Conservation (phyloP, 768 basidiomycete species). For the Naematelia aurantialba region DNA sequence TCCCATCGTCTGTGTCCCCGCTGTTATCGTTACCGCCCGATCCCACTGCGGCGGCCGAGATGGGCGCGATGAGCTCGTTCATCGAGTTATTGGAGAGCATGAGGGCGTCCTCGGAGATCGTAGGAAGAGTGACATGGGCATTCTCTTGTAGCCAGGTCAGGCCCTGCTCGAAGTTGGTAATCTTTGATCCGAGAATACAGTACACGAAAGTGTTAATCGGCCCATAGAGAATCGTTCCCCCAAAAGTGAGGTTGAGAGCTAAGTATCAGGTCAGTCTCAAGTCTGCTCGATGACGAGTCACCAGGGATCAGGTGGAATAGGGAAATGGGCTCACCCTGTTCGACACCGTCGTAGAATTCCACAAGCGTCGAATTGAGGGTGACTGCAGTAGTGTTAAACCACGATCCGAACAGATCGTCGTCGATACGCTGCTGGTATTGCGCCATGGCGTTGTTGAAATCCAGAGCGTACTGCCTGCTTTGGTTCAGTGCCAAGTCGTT, state of each 20-base stretch:
- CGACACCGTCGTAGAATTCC: slow-evolving; percentile 79
- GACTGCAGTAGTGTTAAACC: slow-evolving; percentile 86
- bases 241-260: slow-evolving; percentile 61
- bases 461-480: slow-evolving; percentile 70
- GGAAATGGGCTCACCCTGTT: slow-evolving; percentile 59
- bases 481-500: slow-evolving; percentile 80
- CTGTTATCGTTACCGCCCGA: slow-evolving; percentile 55
- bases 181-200: slow-evolving; percentile 88
- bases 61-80: slow-evolving; percentile 71
- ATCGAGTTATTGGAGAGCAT: slow-evolving; percentile 69
- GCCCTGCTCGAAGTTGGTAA: slow-evolving; percentile 77
- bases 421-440: slow-evolving; percentile 72
- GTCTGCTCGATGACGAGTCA: not conserved
- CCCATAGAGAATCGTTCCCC: slow-evolving; percentile 72
- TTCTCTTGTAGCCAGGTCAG: slow-evolving; percentile 89
- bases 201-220: slow-evolving; percentile 81
- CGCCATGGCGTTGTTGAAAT: slow-evolving; percentile 69
- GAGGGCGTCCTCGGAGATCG: slow-evolving; percentile 69
- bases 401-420: slow-evolving; percentile 76
- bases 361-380: slow-evolving; percentile 81
- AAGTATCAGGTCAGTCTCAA: slow-evolving; percentile 2
- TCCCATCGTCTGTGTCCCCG: slow-evolving; percentile 57
- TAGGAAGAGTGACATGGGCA: slow-evolving; percentile 73
- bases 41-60: slow-evolving; percentile 71
- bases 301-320: not conserved